Base-by-base conservation (phyloP, 1,139 yeast genomes). In the Magnusiomyces suaveolens region DNA sequence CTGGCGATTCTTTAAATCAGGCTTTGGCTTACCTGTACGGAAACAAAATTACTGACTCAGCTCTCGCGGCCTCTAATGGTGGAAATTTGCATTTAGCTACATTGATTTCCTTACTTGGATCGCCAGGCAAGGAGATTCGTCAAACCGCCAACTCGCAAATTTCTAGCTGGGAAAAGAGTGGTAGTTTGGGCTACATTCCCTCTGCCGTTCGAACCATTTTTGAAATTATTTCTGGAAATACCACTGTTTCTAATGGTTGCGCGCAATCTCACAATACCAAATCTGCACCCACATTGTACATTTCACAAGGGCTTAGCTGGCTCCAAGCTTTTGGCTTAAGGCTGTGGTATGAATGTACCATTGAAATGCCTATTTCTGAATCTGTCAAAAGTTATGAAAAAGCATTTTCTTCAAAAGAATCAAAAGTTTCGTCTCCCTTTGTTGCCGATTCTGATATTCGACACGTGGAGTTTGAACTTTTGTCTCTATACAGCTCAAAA, bases 11-110 rank as follows among this genome's bases (percentile, higher is more conserved):
- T 0, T 70, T 80, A 50, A 83, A 83, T 48, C 66, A 68, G 26
- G 75, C 86, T 0, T 81, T 82, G 63, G 64, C 77, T 2, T 67
- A 75, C 29, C 63, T 89, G 12, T 74, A 83, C 48, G 73, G 79
- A 2, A 82, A 86, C 51, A 78, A 83, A 54, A 65, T 87, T 47
- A 71, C 76, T 12, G 72, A 73, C 38, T 97, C 97, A 0, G 75
- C 85, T 8, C 72, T 74, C 43, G 59, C 72, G 1, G 89, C 96
- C 0, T 69, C 82, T 3, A 72, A 75, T 24, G 69, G 84, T 0
- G 76, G 76, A 14, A 84, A 85, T 62, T 70, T 77, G 12, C 96
- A 89, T 66, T 69, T 90, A 39, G 81, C 95, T 0, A 81, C 80
- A 0, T 64, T 87, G 29, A 69, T 90, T n/a, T 77, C 96, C 0